Evolutionary conservation across 495 filamentous ascomycete genomes (phyloP).

Genomic region (Talaromyces adpressus): DNA sequence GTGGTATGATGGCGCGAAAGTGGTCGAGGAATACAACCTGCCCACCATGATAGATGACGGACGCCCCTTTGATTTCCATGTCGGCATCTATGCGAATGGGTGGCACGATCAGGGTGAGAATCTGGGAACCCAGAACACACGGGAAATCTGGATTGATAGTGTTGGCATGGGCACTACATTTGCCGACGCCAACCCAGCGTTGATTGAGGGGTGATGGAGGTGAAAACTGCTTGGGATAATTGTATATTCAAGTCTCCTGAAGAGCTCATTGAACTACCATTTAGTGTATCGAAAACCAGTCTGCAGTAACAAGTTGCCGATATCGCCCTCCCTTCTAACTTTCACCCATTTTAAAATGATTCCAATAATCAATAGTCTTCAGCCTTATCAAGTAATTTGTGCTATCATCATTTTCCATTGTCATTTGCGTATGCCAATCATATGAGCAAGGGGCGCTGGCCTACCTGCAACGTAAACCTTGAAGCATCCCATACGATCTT

Average conservation of each 20-base stretch:
- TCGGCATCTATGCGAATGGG: conserved; percentile 49
- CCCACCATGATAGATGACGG: conserved; percentile 40
- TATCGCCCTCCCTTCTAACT: no score
- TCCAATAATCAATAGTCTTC: no score
- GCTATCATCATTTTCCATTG: no score
- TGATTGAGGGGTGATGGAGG: not conserved
- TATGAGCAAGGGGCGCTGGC: no score
- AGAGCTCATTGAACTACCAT: not conserved
- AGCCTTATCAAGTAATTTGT: no score
- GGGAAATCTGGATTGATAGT: conserved; percentile 49
- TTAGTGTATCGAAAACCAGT: no score
- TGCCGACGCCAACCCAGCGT: conserved; percentile 33
- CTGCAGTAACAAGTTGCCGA: no score
- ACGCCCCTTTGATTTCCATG: conserved; percentile 43
- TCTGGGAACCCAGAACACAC: conserved; percentile 38
- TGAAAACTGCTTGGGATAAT: not conserved
- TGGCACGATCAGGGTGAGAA: conserved; percentile 43
- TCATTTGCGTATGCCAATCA: no score
- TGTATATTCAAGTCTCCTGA: not conserved
- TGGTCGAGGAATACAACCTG: conserved; percentile 33
- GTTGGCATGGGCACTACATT: conserved; percentile 41
- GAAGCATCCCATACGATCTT: no score
- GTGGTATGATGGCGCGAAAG: conserved; percentile 45
- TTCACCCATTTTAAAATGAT: no score
- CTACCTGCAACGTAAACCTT: no score